Conservation (phyloP, 305 asterid species). For the Fraxinus xanthoxyloides region DNA sequence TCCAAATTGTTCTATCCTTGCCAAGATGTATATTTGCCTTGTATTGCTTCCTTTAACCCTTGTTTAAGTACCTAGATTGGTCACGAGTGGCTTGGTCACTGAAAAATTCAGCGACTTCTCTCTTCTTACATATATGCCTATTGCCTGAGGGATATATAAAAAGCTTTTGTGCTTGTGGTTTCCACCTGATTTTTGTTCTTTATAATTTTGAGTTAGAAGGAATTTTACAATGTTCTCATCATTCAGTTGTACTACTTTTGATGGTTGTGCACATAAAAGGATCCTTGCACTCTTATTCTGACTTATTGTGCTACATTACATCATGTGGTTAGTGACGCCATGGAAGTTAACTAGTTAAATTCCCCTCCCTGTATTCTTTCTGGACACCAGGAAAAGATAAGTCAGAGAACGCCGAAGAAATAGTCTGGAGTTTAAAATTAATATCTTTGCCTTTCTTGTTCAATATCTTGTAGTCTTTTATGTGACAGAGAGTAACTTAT, state of each 20-base stretch:
- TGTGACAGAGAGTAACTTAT: slow-evolving; percentile 10
- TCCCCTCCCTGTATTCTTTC: neutral
- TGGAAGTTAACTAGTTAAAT: neutral
- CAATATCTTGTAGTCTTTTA: slow-evolving; percentile 1
- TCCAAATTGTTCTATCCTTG: neutral
- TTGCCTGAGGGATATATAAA: neutral
- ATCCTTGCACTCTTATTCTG: neutral
- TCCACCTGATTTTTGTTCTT: slow-evolving; percentile 7
- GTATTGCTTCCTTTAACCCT: neutral
- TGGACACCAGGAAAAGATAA: neutral
- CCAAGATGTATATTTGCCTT: neutral
- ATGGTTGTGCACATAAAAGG: neutral
- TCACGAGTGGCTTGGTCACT: neutral
- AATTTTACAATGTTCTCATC: neutral
- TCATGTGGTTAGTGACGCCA: slow-evolving; percentile 14
- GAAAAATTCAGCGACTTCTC: neutral
- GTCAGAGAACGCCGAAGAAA: neutral
- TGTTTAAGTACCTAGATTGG: neutral
- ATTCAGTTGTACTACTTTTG: neutral
- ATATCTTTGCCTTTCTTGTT: neutral
- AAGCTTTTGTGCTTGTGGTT: neutral
- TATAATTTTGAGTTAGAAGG: neutral
- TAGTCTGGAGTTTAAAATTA: neutral
- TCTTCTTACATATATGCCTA: neutral
- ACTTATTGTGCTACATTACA: neutral